Evolutionary conservation across 75 land plant species (phyloP).

Genomic region (Selaginella tamariscina): DNA sequence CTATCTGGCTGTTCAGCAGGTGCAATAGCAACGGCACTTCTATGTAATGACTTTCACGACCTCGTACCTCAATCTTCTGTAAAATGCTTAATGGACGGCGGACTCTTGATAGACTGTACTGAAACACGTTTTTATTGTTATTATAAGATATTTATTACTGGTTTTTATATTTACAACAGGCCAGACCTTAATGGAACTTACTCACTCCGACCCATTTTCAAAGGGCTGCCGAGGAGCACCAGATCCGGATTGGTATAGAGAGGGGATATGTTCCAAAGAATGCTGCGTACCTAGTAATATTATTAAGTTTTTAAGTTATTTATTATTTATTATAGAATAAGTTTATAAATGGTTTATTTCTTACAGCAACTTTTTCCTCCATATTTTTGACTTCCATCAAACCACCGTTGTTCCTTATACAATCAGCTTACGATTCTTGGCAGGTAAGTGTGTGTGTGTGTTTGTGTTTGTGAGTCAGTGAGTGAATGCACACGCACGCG

Average conservation of each 20-base stretch:
- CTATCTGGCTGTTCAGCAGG: slow-evolving; percentile 1
- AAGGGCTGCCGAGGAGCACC: neutral
- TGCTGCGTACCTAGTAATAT: neutral
- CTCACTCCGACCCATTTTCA: neutral
- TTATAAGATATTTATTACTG: neutral
- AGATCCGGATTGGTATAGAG: neutral
- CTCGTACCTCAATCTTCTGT: neutral
- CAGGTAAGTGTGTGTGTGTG: too few species aligned
- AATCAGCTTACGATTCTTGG: neutral
- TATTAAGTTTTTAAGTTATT: neutral
- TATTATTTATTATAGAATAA: too few species aligned
- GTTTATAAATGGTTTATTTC: too few species aligned
- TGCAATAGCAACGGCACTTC: neutral
- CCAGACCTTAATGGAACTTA: neutral
- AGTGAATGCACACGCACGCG: too few species aligned
- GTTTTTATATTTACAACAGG: neutral
- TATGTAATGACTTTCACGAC: neutral
- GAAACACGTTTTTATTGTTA: neutral
- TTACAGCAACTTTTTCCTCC: neutral
- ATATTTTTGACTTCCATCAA: neutral
- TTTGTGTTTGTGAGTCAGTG: too few species aligned
- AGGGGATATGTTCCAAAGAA: neutral
- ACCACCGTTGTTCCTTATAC: neutral
- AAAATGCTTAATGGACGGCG: neutral
- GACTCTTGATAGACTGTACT: neutral